Base-by-base conservation (phyloP, 371 early-diverging fungal genomes). In the Mucor sp. region DNA sequence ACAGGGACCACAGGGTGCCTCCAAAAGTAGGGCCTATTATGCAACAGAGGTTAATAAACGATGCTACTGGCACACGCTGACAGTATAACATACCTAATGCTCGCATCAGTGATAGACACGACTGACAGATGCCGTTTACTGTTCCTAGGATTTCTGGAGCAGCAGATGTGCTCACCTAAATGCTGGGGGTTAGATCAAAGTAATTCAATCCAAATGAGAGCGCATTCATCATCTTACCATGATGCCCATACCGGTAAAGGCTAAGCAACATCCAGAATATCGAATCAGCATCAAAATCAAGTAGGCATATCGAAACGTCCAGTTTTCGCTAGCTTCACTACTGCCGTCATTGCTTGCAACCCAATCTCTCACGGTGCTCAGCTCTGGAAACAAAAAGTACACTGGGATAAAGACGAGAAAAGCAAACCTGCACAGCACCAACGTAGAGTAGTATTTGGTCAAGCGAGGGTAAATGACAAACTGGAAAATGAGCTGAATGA, bases 1-100 rank as follows among this genome's bases (percentile, higher is more conserved):
- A 90, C 74, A 85, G 85, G 1, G 88, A 84, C 85, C 86, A 92
- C 6, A 92, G 28, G 7, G 84, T 80, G 25, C 90, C 90, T 21
- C 90, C 89, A 11, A 89, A 60, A 0, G 87, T 85, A 12, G 92
- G 92, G 28, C 71, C 81, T 74, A 72, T 30, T 74, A 72, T 30
- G 6, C 30, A 30, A 39, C 12, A 11, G 23, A 27, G 41, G 37
- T 39, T 6, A 37, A 37, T 33, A 33, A 3, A 33, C 3, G 8
- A 7, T 33, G 4, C 2, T 30, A 30, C 30, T 30, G n/a, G n/a
- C n/a, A n/a, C 6, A 33, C 8, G 8, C 33, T 33, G 33, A 6
- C 33, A 7, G 8, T 33, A 33, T 33, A 33, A 6, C 33, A 58
- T 74, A 63, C 91, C 92, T 32, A 91, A 72, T 14, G 86, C 87